Percentiles rank a stretch among this genome's conserved stretches.
phyloP scores from a whole-genome alignment of 192 early-diverging fungal species.

The Podila clonocystis region DNA sequence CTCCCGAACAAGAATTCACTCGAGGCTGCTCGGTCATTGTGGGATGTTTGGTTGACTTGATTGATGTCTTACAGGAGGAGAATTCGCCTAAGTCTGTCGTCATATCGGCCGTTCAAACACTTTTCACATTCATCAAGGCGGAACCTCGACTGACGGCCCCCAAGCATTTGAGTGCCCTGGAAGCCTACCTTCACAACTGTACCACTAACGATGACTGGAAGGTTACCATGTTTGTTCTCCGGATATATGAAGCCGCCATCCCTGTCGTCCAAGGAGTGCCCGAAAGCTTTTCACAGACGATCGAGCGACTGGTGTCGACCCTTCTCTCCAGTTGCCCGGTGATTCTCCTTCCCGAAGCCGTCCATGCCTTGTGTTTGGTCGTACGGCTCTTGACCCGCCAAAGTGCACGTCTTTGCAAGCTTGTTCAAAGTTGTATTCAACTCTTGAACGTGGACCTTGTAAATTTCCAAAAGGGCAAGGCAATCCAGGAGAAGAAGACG shows the following conservation, averaged over 20 bases:
- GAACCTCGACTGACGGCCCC: constrained; percentile 24
- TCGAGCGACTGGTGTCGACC: constrained; percentile 12
- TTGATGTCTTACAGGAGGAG: constrained; percentile 41
- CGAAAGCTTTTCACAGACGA: constrained; percentile 2
- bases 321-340: constrained; percentile 39
- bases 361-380: constrained; percentile 74
- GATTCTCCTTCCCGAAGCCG: constrained; percentile 32
- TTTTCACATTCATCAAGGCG: constrained; percentile 20
- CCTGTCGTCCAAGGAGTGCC: constrained; percentile 20
- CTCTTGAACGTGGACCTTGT: constrained; percentile 47
- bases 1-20: constrained; percentile 12
- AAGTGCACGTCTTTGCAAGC: constrained; percentile 42
- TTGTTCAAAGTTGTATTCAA: constrained; percentile 30
- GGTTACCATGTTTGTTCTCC: constrained; percentile 44
- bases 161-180: constrained; percentile 22
- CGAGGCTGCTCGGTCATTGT: constrained; percentile 24
- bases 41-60: constrained; percentile 34
- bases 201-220: constrained; percentile 32
- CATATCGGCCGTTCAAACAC: constrained; percentile 24
- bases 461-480: constrained; percentile 62
- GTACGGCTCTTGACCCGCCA: constrained; percentile 76
- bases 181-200: constrained; percentile 36
- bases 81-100: constrained; percentile 26
- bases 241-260: constrained; percentile 27
- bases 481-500: constrained; percentile 57